Evolutionary conservation across 2,329 filamentous ascomycete species (phyloP).

Genomic region (Hansfordia pulvinata): DNA sequence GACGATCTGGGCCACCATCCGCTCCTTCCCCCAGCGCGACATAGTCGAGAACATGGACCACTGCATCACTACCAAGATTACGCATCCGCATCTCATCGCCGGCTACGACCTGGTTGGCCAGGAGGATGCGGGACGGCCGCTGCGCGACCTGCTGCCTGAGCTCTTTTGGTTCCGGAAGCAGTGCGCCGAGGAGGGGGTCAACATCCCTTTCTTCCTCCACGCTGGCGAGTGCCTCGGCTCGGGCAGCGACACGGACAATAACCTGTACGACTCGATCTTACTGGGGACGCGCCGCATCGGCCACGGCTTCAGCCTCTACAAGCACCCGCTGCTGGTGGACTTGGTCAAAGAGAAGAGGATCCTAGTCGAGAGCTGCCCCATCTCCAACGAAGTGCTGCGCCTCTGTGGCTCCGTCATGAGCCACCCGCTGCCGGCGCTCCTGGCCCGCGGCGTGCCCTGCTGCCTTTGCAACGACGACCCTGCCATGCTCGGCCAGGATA

Average conservation of each 20-base stretch:
- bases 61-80: slow-evolving; percentile 70
- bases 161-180: slow-evolving; percentile 89
- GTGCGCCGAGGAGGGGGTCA: slow-evolving; percentile 62
- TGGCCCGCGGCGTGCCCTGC: slow-evolving; percentile 74
- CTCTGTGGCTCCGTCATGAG: slow-evolving; percentile 63
- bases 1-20: slow-evolving; percentile 72
- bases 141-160: slow-evolving; percentile 67
- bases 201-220: slow-evolving; percentile 92
- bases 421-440: slow-evolving; percentile 70
- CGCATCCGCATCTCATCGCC: slow-evolving; percentile 65
- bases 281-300: slow-evolving; percentile 70
- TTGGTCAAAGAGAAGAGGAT: slow-evolving; percentile 84
- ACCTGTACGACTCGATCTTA: slow-evolving; percentile 67
- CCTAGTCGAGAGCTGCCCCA: slow-evolving; percentile 78
- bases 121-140: slow-evolving; percentile 65
- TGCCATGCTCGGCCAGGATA: slow-evolving; percentile 73
- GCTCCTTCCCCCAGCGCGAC: slow-evolving; percentile 45
- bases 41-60: slow-evolving; percentile 75
- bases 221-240: slow-evolving; percentile 79
- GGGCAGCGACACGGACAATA: slow-evolving; percentile 61
- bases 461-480: slow-evolving; percentile 85
- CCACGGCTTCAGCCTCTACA: slow-evolving; percentile 78
- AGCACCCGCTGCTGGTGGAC: slow-evolving; percentile 79
- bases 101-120: slow-evolving; percentile 87
- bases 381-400: slow-evolving; percentile 77